Evolutionary conservation across 352 stramenopile genomes (phyloP).

Genomic region (Globisporangium mamillatum): DNA sequence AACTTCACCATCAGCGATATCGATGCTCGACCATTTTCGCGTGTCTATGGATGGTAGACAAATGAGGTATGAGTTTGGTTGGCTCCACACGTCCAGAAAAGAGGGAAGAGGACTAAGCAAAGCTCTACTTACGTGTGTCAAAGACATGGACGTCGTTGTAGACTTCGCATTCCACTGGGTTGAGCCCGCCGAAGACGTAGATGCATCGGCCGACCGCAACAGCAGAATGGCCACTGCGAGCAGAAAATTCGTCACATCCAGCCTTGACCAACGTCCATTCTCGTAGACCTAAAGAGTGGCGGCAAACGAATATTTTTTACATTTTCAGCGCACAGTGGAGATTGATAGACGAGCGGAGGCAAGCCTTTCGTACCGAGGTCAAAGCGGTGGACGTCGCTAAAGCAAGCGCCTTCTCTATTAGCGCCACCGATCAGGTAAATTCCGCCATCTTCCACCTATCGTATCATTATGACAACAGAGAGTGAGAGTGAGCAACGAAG

Average conservation of each 20-base stretch:
- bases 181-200: slow-evolving; percentile 63
- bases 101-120: too few species aligned
- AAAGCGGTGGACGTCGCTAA: slow-evolving; percentile 52
- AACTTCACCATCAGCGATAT: slow-evolving; percentile 29
- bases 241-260: slow-evolving; percentile 22
- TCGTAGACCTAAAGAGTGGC: slow-evolving; percentile 8
- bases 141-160: slow-evolving; percentile 63
- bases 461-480: neutral
- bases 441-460: slow-evolving; percentile 22
- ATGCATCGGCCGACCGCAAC: slow-evolving; percentile 41
- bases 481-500: neutral
- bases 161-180: slow-evolving; percentile 33
- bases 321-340: neutral
- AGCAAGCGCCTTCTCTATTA: slow-evolving; percentile 49
- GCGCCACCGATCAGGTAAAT: slow-evolving; percentile 68
- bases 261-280: slow-evolving; percentile 25
- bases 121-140: slow-evolving; percentile 26
- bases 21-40: slow-evolving; percentile 28
- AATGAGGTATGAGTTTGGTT: neutral
- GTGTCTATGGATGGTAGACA: slow-evolving; percentile 7
- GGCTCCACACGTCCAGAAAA: neutral
- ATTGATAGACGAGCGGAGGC: neutral
- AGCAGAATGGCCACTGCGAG: slow-evolving; percentile 64
- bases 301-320: neutral
- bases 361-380: slow-evolving; percentile 36